Evolutionary conservation across 495 filamentous ascomycete genomes (phyloP).

Genomic region (Penicillium manginii): DNA sequence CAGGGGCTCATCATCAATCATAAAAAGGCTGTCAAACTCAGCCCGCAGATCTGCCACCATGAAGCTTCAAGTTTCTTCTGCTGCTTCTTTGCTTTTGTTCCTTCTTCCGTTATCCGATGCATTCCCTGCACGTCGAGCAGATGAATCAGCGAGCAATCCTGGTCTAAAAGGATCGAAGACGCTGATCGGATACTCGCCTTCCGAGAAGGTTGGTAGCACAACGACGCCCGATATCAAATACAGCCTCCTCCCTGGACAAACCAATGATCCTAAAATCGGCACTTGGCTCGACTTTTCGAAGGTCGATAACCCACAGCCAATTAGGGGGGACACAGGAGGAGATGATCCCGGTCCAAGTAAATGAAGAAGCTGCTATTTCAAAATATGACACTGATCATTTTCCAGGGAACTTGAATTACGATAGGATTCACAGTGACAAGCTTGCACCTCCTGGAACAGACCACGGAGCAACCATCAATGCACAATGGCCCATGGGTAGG

Average conservation of each 20-base stretch:
- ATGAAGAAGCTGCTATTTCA: constrained; percentile 13
- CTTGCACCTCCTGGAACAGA: constrained; percentile 71
- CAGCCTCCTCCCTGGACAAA: constrained; percentile 57
- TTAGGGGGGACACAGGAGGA: constrained; percentile 60
- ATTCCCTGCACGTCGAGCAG: constrained; percentile 22
- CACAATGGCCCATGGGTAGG: constrained; percentile 71
- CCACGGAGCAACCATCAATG: constrained; percentile 62
- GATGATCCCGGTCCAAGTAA: constrained; percentile 66
- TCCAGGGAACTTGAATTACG: constrained; percentile 59
- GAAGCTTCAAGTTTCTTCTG: constrained; percentile 15
- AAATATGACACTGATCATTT: background rate
- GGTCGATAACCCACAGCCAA: constrained; percentile 67
- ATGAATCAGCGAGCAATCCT: constrained; percentile 27
- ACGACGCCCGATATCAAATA: constrained; percentile 42
- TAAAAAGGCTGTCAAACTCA: no score
- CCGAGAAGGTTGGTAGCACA: constrained; percentile 33
- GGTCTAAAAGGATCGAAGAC: constrained; percentile 36
- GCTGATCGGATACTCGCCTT: constrained; percentile 42
- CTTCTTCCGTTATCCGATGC: constrained; percentile 9
- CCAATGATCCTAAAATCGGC: constrained; percentile 58
- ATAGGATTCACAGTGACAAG: constrained; percentile 67
- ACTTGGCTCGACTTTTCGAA: constrained; percentile 65
- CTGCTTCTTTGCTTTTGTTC: background rate
- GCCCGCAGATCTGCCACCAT: constrained; percentile 5
- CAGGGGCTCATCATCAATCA: no score